Conservation (phyloP, 1,284 basidiomycete genomes). For the Cutaneotrichosporon sp. region DNA sequence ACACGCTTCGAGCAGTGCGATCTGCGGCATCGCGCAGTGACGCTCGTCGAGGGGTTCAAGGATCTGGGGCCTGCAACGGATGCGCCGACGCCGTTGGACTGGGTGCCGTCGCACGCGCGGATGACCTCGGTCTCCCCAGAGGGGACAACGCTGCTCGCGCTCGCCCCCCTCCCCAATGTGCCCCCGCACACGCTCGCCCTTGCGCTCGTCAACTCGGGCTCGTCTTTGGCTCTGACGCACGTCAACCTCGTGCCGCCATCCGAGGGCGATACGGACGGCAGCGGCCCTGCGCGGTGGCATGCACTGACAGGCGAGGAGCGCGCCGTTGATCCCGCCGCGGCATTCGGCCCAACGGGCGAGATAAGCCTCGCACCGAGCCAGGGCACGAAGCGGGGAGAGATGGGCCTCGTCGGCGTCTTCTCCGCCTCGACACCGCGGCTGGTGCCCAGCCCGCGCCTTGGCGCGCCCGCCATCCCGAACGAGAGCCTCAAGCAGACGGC, state of each 20-base stretch:
- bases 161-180: slow-evolving; percentile 31
- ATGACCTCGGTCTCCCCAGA: slow-evolving; percentile 25
- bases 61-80: slow-evolving; percentile 16
- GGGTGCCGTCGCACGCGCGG: slow-evolving; percentile 17
- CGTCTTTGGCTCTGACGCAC: slow-evolving; percentile 25
- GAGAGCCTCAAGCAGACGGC: slow-evolving; percentile 22
- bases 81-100: slow-evolving; percentile 15
- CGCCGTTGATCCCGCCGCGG: slow-evolving; percentile 12
- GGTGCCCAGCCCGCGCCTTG: slow-evolving; percentile 19
- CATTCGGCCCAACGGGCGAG: slow-evolving; percentile 3
- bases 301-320: slow-evolving; percentile 20
- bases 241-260: slow-evolving; percentile 26
- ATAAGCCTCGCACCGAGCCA: slow-evolving; percentile 25
- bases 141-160: slow-evolving; percentile 27
- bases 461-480: slow-evolving; percentile 12
- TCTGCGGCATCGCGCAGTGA: slow-evolving; percentile 16
- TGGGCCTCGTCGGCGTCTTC: slow-evolving; percentile 31
- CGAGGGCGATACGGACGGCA: slow-evolving; percentile 12
- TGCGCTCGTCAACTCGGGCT: slow-evolving; percentile 27
- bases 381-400: slow-evolving; percentile 33
- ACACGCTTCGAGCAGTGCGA: slow-evolving; percentile 24
- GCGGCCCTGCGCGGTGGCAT: slow-evolving; percentile 14
- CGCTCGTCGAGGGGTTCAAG: slow-evolving; percentile 26
- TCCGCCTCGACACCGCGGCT: slow-evolving; percentile 13
- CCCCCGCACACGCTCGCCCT: slow-evolving; percentile 31